These are phyloP conservation scores for Vicia sativa DNA, from an alignment of 306 rosid genomes.

Conservation along the genomic window DNA sequence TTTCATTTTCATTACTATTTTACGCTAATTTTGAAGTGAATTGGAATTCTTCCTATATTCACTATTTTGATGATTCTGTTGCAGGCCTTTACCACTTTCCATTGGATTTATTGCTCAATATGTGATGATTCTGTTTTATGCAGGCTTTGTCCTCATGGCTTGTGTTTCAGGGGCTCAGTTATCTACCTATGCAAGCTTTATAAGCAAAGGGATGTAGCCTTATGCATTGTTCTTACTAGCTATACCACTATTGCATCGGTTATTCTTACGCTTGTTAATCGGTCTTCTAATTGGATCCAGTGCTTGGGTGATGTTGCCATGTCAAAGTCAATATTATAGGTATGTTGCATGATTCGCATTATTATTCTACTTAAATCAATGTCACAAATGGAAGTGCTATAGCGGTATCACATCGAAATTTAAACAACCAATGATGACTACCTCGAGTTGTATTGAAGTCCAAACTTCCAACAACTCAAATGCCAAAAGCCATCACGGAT, in stretches of 20 bases:
- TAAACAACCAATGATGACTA: conserved; percentile 51
- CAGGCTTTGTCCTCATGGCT: conserved; percentile 87
- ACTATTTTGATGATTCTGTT: conserved; percentile 45
- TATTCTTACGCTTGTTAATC: conserved; percentile 70
- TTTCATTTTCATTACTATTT: not conserved
- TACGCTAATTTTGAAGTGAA: conserved; percentile 24
- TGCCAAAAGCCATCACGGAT: conserved; percentile 47
- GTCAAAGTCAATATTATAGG: conserved; percentile 97
- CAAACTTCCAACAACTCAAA: conserved; percentile 55
- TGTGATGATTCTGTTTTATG: conserved; percentile 79
- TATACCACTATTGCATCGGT: conserved; percentile 86
- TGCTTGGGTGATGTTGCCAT: conserved; percentile 93
- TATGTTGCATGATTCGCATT: too few relatives aligned
- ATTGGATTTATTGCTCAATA: conserved; percentile 83
- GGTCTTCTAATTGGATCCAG: conserved; percentile 84
- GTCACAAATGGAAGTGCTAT: not conserved
- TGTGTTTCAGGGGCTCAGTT: conserved; percentile 98
- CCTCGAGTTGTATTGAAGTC: conserved; percentile 68
- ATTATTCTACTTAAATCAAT: too few relatives aligned
- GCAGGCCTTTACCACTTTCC: conserved; percentile 89
- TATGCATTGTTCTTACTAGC: conserved; percentile 94
- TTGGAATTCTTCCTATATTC: too few relatives aligned
- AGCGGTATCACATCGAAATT: not conserved
- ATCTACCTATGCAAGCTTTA: conserved; percentile 88
- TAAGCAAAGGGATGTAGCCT: too few relatives aligned